These are phyloP conservation scores for Kazachstania sp. DNA, from an alignment of 1,139 yeast genomes.

Conservation along the genomic window DNA sequence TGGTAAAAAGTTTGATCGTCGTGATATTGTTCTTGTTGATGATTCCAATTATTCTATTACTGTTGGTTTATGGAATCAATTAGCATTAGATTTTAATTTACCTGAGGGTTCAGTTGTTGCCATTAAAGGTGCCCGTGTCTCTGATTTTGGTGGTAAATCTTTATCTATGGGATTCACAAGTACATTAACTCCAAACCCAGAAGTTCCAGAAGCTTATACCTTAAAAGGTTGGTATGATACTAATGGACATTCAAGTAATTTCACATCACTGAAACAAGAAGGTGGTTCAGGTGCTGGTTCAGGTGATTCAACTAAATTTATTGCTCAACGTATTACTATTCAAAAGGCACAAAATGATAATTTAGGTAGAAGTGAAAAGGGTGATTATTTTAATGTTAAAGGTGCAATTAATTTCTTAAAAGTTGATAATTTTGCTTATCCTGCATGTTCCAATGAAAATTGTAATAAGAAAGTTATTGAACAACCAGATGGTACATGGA, in stretches of 20 bases:
- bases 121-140: conserved; percentile 80
- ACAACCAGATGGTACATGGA: conserved; percentile 69
- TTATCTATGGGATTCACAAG: conserved; percentile 77
- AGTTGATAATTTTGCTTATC: conserved; percentile 73
- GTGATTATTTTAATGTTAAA: conserved; percentile 69
- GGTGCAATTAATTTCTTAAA: conserved; percentile 67
- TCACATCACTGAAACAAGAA: conserved; percentile 51
- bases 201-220: conserved; percentile 75
- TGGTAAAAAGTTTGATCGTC: conserved; percentile 84
- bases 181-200: conserved; percentile 71
- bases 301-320: conserved; percentile 26
- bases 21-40: conserved; percentile 82
- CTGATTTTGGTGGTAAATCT: conserved; percentile 83
- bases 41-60: conserved; percentile 67
- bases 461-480: conserved; percentile 82
- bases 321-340: conserved; percentile 54
- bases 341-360: conserved; percentile 59
- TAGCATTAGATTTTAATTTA: conserved; percentile 65
- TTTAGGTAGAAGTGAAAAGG: conserved; percentile 63
- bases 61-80: conserved; percentile 85
- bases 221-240: conserved; percentile 94
- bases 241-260: conserved; percentile 55
- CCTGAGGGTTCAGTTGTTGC: conserved; percentile 88
- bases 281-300: conserved; percentile 26
- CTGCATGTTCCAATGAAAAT: conserved; percentile 71